phyloP scores from a whole-genome alignment of 352 stramenopile species.

The Phytophthora cactorum region DNA sequence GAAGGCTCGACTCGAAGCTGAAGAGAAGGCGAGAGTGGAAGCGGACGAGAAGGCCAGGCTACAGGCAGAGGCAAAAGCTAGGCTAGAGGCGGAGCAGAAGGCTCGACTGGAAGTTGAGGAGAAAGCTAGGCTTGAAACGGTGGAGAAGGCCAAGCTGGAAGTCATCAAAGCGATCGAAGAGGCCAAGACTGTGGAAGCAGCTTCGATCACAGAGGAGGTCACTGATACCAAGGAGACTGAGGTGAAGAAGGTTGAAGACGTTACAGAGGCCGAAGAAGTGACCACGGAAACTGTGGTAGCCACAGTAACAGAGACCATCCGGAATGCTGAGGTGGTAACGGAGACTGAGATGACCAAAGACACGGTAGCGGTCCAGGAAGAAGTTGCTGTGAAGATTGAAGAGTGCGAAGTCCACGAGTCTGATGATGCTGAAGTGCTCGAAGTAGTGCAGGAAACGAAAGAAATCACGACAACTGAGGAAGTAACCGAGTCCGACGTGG shows the following conservation, averaged over 20 bases:
- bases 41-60: background rate
- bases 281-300: background rate
- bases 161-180: background rate
- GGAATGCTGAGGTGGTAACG: background rate
- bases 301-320: background rate
- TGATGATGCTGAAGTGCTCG: background rate
- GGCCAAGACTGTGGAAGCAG: background rate
- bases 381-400: background rate
- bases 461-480: conserved; percentile 5
- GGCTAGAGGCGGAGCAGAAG: background rate
- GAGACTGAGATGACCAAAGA: conserved; percentile 1
- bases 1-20: background rate
- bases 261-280: background rate
- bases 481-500: conserved; percentile 6
- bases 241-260: background rate
- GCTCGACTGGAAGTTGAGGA: background rate
- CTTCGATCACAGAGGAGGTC: no score
- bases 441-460: conserved; percentile 7
- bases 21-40: background rate
- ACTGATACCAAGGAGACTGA: background rate
- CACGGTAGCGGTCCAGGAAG: background rate
- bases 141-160: background rate
- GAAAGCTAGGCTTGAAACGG: background rate
- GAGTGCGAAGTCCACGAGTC: background rate
- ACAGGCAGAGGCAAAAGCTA: background rate